Conservation (phyloP, 148 eudicot genomes). For the Fagopyrum tataricum region DNA sequence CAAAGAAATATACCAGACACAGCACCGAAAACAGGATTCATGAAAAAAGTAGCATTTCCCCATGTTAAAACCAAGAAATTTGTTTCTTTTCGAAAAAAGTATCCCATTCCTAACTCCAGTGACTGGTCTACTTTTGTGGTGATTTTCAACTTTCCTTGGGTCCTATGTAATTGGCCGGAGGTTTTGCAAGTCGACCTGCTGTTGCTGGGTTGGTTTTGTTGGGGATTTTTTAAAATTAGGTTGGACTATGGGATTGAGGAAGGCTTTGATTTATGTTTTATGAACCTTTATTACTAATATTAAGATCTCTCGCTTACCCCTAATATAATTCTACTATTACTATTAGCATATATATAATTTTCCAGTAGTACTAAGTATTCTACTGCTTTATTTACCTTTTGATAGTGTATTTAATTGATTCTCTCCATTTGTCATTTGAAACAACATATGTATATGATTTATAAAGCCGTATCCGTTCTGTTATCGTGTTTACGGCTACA, state of each 20-base stretch:
- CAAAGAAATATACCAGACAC: neutral
- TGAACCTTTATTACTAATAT: neutral
- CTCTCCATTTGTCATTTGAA: neutral
- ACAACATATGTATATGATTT: neutral
- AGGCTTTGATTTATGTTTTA: neutral
- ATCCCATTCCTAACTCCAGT: neutral
- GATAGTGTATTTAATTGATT: neutral
- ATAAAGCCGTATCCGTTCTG: neutral
- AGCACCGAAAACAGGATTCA: neutral
- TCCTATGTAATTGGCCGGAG: neutral
- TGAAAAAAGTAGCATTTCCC: no score
- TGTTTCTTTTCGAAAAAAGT: neutral
- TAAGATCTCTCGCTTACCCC: no score
- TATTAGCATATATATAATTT: neutral
- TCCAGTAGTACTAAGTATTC: neutral
- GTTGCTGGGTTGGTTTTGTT: neutral
- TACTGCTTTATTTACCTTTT: neutral
- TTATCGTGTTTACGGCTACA: neutral
- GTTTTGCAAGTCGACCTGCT: no score
- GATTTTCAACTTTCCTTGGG: neutral
- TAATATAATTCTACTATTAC: neutral
- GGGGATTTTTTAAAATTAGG: neutral
- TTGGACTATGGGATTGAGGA: neutral
- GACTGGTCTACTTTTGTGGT: neutral
- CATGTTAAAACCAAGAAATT: neutral